Evolutionary conservation across 768 basidiomycete genomes (phyloP).

Genomic region (Mycena indigotica): DNA sequence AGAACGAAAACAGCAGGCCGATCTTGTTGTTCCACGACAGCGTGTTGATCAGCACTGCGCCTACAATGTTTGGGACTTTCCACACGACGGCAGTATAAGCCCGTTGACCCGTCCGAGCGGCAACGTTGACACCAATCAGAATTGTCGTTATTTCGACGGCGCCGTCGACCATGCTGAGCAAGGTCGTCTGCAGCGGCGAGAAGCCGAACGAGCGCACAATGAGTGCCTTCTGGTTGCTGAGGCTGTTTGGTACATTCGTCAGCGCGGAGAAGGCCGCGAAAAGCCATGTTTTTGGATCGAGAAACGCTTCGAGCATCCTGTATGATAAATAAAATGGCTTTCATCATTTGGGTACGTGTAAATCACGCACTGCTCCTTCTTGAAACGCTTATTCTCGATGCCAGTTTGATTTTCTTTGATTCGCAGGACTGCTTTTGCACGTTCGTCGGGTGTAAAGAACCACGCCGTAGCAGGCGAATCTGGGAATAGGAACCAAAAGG

Average conservation of each 20-base stretch:
- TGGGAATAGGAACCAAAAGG: slow-evolving; percentile 54
- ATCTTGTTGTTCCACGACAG: slow-evolving; percentile 2
- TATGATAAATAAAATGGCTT: background rate
- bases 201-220: slow-evolving; percentile 60
- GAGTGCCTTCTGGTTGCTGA: slow-evolving; percentile 49
- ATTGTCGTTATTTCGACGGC: slow-evolving; percentile 56
- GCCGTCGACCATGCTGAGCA: slow-evolving; percentile 54
- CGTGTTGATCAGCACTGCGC: slow-evolving; percentile 1
- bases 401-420: slow-evolving; percentile 80
- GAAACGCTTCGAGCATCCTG: slow-evolving; percentile 56
- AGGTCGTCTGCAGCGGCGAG: slow-evolving; percentile 51
- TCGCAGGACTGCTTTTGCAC: slow-evolving; percentile 51
- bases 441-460: slow-evolving; percentile 58
- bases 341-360: background rate
- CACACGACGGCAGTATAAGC: background rate
- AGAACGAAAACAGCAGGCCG: slow-evolving; percentile 31
- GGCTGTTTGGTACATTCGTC: slow-evolving; percentile 51
- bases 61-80: slow-evolving; percentile 13
- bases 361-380: slow-evolving; percentile 68
- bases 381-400: slow-evolving; percentile 80
- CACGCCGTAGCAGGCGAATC: slow-evolving; percentile 62
- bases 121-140: slow-evolving; percentile 49
- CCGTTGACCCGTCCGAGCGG: background rate
- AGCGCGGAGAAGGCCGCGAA: slow-evolving; percentile 56
- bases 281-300: slow-evolving; percentile 61